Conservation (phyloP, 164 flowering plant genomes). For the Malania oleifera region DNA sequence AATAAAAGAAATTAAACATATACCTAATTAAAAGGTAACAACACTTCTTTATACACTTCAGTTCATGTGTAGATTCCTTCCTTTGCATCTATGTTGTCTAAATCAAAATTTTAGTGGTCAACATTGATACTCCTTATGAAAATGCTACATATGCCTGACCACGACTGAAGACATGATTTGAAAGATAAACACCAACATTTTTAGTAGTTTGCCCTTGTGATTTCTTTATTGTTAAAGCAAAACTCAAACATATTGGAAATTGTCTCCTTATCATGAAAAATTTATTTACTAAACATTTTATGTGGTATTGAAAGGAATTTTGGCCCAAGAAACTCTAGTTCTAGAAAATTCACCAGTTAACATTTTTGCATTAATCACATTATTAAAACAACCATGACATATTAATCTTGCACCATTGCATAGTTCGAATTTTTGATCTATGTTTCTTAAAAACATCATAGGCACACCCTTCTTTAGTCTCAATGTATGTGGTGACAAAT, state of each 20-base stretch:
- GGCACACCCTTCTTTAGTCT: background rate
- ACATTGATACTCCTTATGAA: background rate
- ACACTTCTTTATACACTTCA: too few relatives aligned
- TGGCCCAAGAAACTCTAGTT: background rate
- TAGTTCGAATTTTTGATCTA: background rate
- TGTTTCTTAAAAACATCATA: background rate
- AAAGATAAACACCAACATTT: background rate
- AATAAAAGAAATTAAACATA: too few relatives aligned
- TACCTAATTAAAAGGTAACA: too few relatives aligned
- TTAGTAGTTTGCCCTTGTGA: background rate
- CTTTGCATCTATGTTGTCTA: too few relatives aligned
- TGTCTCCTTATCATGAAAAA: background rate
- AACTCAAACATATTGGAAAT: background rate
- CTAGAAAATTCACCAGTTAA: background rate
- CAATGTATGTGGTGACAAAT: background rate
- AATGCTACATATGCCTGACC: background rate
- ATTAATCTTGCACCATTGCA: background rate
- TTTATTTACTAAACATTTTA: background rate
- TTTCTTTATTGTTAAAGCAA: background rate
- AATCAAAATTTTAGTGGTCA: too few relatives aligned
- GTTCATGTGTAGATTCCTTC: too few relatives aligned
- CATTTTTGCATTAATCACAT: background rate
- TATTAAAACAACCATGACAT: too few relatives aligned
- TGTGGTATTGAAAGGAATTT: background rate
- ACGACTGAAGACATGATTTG: background rate